Evolutionary conservation across 2,329 filamentous ascomycete species (phyloP).

Genomic region (Lecanicillium sp.): DNA sequence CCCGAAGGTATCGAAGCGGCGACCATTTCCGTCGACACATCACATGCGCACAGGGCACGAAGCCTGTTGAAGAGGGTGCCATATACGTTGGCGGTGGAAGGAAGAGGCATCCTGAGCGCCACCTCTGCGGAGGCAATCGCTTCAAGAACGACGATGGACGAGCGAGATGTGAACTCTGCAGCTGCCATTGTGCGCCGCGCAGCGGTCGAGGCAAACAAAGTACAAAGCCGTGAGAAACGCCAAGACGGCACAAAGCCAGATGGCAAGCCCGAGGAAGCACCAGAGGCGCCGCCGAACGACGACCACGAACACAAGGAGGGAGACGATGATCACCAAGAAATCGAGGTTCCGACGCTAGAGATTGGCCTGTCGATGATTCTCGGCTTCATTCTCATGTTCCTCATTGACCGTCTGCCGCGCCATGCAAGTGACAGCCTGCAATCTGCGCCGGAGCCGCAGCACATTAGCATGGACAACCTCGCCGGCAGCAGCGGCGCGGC

Average conservation of each 20-base stretch:
- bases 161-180: neutral
- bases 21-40: slow-evolving; percentile 46
- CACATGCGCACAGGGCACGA: slow-evolving; percentile 28
- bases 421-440: slow-evolving; percentile 61
- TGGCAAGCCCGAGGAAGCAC: slow-evolving; percentile 23
- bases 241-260: slow-evolving; percentile 11
- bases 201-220: slow-evolving; percentile 10
- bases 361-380: slow-evolving; percentile 81
- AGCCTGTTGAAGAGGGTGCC: slow-evolving; percentile 24
- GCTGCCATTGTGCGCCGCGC: slow-evolving; percentile 2
- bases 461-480: slow-evolving; percentile 83
- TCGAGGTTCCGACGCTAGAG: slow-evolving; percentile 58
- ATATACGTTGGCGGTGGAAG: slow-evolving; percentile 18
- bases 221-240: neutral
- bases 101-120: slow-evolving; percentile 14
- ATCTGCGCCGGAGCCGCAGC: slow-evolving; percentile 60
- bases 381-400: slow-evolving; percentile 94
- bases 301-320: slow-evolving; percentile 19
- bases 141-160: neutral
- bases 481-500: slow-evolving; percentile 39
- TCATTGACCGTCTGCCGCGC: slow-evolving; percentile 79
- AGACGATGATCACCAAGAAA: slow-evolving; percentile 25
- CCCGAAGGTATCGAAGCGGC: slow-evolving; percentile 92
- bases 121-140: neutral
- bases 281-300: slow-evolving; percentile 5